Conservation (phyloP, 495 filamentous ascomycete genomes). For the Daldinia caldariorum region DNA sequence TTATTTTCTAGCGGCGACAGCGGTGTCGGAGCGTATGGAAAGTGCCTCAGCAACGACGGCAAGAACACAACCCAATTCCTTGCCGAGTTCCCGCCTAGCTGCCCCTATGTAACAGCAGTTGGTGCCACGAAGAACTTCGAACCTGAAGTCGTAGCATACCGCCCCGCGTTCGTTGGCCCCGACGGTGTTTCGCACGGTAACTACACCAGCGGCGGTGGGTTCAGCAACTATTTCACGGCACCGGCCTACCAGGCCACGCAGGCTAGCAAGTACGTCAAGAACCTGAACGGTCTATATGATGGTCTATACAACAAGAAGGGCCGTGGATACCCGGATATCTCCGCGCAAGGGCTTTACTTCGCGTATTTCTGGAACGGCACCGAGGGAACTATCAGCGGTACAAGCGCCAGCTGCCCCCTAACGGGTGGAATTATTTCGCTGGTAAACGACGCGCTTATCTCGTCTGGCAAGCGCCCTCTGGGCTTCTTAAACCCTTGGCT, state of each 20-base stretch:
- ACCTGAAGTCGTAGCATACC: conserved; percentile 68
- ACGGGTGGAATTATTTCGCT: conserved; percentile 71
- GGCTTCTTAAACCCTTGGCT: conserved; percentile 83
- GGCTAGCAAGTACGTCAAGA: conserved; percentile 68
- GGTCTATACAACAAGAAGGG: conserved; percentile 63
- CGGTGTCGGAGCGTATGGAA: conserved; percentile 66
- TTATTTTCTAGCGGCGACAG: conserved; percentile 79
- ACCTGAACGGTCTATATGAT: conserved; percentile 42
- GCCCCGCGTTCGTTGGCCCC: conserved; percentile 42
- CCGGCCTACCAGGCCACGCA: conserved; percentile 69
- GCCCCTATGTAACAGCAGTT: conserved; percentile 79
- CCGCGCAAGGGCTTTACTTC: conserved; percentile 64
- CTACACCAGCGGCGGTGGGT: conserved; percentile 69
- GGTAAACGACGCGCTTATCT: conserved; percentile 72
- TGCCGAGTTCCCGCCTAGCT: conserved; percentile 74
- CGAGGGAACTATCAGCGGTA: conserved; percentile 62
- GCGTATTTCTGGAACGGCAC: conserved; percentile 54
- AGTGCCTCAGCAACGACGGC: conserved; percentile 75
- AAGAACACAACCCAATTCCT: conserved; percentile 73
- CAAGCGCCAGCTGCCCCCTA: conserved; percentile 70
- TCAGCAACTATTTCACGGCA: conserved; percentile 70
- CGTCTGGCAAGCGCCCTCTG: conserved; percentile 63
- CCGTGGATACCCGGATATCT: conserved; percentile 78
- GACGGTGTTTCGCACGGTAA: conserved; percentile 44
- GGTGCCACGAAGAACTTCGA: conserved; percentile 69